Evolutionary conservation across 225 moss, liverwort and hornwort species (phyloP).

Genomic region (Anthoceros angustus): DNA sequence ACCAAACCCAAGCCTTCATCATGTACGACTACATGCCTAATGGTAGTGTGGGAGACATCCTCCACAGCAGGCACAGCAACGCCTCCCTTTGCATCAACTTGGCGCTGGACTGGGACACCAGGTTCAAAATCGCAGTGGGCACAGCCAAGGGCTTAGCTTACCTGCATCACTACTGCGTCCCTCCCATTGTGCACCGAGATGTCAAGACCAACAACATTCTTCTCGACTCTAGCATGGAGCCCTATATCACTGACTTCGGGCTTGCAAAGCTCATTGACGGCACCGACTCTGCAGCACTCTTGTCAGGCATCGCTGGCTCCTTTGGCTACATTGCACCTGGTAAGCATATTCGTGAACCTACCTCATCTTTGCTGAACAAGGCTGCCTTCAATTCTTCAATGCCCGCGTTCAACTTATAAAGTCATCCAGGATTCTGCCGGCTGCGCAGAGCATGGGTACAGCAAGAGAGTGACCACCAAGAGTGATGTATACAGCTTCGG

Average conservation of each 20-base stretch:
- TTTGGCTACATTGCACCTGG: constrained; percentile 16
- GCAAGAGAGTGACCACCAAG: constrained; percentile 8
- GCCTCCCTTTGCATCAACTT: not conserved
- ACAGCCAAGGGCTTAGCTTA: not conserved
- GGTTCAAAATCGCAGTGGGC: constrained; percentile 3
- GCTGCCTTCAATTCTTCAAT: too few relatives aligned
- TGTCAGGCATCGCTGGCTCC: constrained; percentile 8
- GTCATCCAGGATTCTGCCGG: too few relatives aligned
- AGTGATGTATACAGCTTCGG: constrained; percentile 14
- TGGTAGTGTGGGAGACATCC: constrained; percentile 8
- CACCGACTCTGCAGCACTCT: not conserved
- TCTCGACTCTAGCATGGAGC: not conserved
- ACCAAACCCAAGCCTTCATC: constrained; percentile 3
- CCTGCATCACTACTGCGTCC: too few relatives aligned
- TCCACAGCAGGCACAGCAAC: constrained; percentile 4
- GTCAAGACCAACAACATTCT: too few relatives aligned
- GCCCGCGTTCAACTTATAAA: too few relatives aligned
- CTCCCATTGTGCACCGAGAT: too few relatives aligned
- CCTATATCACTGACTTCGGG: constrained; percentile 13
- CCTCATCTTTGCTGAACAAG: too few relatives aligned
- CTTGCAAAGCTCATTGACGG: constrained; percentile 10
- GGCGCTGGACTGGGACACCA: constrained; percentile 11
- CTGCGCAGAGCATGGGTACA: constrained; percentile 10
- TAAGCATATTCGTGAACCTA: not conserved
- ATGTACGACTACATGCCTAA: constrained; percentile 11